Evolutionary conservation across 2,329 filamentous ascomycete genomes (phyloP), one percentile per base, ranked within the genome.

Genomic region (Atkinsonella hypoxylon): DNA sequence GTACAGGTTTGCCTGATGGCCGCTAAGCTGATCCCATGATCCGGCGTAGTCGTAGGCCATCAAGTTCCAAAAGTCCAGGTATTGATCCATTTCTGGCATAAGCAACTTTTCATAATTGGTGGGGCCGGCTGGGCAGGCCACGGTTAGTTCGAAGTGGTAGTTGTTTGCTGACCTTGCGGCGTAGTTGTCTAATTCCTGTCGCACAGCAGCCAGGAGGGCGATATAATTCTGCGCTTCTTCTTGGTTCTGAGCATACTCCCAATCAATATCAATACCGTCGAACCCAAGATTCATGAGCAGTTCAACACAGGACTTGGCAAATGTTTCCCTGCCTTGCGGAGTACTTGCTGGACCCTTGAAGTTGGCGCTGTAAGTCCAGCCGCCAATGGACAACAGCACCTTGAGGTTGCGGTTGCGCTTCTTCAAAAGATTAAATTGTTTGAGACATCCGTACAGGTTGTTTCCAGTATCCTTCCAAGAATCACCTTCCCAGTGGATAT

Each of bases 41-140:
- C 91, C 91, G 6, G 89, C 82, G 64, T 78, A 94, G 68, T 95
- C 89, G 67, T 95, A 95, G 1, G 86, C 85, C 89, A 95, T 95
- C 41, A 89, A 67, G 64, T 87, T 87, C 83, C 83, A 87, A 64
- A 87, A 87, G 66, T 87, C 83, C 1, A 87, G 72, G 51, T 79
- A 75, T 12, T 61, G 65, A 61, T 87, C 81, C 83, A 87, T 86
- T 51, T 66, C 78, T 0, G 65, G 53, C n/a, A 87, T 67, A 58
- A 84, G 73, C 50, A 87, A 70, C 58, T 77, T 81, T 52, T 75
- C 63, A 65, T 79, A 82, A 66, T 86, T 82, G 51, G 77, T 66
- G 0, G 79, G 64, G 2, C 82, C 82, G 3, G 82, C 81, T 0
- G 81, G 79, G 57, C 76, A 80, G 2, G 81, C 81, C 1, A 84